Percentiles rank a stretch among this genome's conserved stretches.
Conservation (phyloP, 2,329 filamentous ascomycete genomes). For the Trichoderma koningiopsis region DNA sequence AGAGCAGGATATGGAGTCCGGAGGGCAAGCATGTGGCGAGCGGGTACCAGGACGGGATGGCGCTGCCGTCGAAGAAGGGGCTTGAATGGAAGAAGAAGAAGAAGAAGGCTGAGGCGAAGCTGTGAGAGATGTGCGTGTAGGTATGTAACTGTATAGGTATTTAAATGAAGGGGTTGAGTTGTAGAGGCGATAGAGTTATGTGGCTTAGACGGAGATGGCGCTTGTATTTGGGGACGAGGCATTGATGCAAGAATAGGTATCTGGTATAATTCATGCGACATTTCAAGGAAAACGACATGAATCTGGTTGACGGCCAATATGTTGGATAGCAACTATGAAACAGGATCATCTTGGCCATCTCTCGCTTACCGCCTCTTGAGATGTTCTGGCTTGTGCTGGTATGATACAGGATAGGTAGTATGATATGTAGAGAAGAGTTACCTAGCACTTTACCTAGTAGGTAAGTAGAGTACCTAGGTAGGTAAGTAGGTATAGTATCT, state of each 20-base stretch:
- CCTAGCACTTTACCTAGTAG: too few relatives aligned
- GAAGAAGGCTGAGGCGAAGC: conserved; percentile 31
- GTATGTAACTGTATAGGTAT: background rate
- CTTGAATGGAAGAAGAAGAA: conserved; percentile 25
- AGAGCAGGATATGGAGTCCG: conserved; percentile 58
- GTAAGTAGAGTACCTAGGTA: too few relatives aligned
- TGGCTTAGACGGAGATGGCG: background rate
- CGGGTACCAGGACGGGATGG: conserved; percentile 56
- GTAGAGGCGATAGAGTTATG: background rate
- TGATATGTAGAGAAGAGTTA: too few relatives aligned
- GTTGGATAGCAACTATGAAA: too few relatives aligned
- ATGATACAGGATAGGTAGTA: too few relatives aligned
- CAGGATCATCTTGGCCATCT: too few relatives aligned
- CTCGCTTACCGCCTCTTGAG: too few relatives aligned
- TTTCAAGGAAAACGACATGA: background rate
- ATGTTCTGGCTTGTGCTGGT: too few relatives aligned
- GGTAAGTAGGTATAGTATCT: too few relatives aligned
- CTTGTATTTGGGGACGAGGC: background rate
- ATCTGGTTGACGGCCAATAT: too few relatives aligned
- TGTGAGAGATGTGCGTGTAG: conserved; percentile 31
- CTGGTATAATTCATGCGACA: background rate
- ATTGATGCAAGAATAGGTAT: background rate
- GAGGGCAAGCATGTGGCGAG: conserved; percentile 55
- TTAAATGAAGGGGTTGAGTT: background rate
- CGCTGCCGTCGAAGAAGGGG: conserved; percentile 35